These are phyloP conservation scores for Pyrus hybrid DNA, from an alignment of 331 rosid species.

Conservation along the genomic window DNA sequence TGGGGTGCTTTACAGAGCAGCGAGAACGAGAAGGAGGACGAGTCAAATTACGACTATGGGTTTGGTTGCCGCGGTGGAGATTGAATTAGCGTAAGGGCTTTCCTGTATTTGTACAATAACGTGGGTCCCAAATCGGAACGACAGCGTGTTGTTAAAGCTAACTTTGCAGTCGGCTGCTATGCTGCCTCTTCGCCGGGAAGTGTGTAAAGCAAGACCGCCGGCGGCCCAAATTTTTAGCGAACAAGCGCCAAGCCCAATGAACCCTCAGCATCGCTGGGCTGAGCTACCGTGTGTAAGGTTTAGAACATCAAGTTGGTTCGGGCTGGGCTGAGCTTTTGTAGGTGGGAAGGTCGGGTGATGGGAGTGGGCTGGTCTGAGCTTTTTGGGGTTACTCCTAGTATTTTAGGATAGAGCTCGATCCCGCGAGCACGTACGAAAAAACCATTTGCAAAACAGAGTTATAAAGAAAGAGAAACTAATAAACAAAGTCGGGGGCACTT, in stretches of 20 bases:
- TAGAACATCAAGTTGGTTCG: too few species aligned
- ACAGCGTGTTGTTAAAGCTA: constrained; percentile 39
- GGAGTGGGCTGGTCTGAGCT: neutral
- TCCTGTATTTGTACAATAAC: neutral
- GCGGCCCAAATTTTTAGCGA: neutral
- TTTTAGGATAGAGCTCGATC: too few species aligned
- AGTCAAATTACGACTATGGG: constrained; percentile 9
- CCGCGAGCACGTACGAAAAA: too few species aligned
- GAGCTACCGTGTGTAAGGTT: neutral
- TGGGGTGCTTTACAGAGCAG: neutral
- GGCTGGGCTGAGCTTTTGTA: neutral
- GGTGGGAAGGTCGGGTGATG: neutral
- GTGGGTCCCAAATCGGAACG: neutral
- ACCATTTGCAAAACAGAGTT: too few species aligned
- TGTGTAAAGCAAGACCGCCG: neutral
- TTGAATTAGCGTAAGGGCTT: neutral
- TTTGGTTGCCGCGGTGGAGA: too few species aligned
- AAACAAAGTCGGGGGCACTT: too few species aligned
- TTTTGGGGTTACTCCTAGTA: too few species aligned
- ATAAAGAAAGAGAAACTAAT: too few species aligned
- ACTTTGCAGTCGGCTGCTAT: neutral
- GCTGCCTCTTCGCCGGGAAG: neutral
- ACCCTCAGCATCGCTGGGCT: neutral
- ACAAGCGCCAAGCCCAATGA: neutral
- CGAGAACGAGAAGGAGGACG: neutral